Evolutionary conservation across 768 basidiomycete genomes (phyloP).

Genomic region (Coprinopsis strossmayeri): DNA sequence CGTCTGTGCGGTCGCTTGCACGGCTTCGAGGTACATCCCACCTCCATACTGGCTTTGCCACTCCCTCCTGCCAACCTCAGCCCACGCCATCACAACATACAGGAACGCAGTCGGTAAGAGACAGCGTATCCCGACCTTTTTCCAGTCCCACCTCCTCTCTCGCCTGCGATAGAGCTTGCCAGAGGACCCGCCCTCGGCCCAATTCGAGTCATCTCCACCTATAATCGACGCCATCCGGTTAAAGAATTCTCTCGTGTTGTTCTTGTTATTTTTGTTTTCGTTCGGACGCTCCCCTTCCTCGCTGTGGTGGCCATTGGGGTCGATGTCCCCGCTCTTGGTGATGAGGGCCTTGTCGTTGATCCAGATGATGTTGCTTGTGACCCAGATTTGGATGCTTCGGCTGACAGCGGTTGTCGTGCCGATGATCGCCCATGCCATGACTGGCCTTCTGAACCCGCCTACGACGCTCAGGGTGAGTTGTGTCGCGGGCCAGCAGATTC

Average conservation of each 20-base stretch:
- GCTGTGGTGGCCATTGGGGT: slow-evolving; percentile 13
- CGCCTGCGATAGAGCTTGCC: neutral
- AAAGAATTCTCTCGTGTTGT: neutral
- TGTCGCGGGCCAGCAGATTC: slow-evolving; percentile 95
- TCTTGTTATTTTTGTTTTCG: too few species aligned
- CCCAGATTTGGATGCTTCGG: slow-evolving; percentile 89
- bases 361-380: slow-evolving; percentile 81
- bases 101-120: slow-evolving; percentile 66
- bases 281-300: slow-evolving; percentile 17
- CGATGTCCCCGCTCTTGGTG: neutral
- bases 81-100: slow-evolving; percentile 82
- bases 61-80: slow-evolving; percentile 43
- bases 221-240: neutral
- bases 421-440: slow-evolving; percentile 86
- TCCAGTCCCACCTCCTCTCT: slow-evolving; percentile 64
- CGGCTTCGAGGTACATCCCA: neutral
- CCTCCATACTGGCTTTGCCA: slow-evolving; percentile 20
- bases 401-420: slow-evolving; percentile 84
- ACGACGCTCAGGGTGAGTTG: slow-evolving; percentile 76
- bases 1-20: too few species aligned
- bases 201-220: slow-evolving; percentile 1
- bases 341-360: slow-evolving; percentile 12
- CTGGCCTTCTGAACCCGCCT: slow-evolving; percentile 62
- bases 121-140: slow-evolving; percentile 60
- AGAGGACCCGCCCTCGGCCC: slow-evolving; percentile 4